Evolutionary conservation across 2,329 filamentous ascomycete genomes (phyloP), one percentile per base, ranked within the genome.

Genomic region (Colletotrichum tamarilloi): DNA sequence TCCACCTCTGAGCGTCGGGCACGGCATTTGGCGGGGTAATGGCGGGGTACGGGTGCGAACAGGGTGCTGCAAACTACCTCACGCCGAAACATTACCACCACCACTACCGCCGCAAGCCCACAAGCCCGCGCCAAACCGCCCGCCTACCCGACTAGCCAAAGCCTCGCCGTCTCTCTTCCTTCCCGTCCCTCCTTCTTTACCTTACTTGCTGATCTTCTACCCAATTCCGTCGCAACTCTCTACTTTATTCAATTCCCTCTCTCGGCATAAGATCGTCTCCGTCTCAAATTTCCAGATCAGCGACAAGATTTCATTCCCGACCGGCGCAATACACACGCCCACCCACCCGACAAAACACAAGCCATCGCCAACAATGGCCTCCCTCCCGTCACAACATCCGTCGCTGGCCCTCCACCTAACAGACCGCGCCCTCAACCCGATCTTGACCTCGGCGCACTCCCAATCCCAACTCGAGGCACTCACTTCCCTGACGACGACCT

Each of bases 371-470:
- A 76, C 55, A 71, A 85, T 85, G 84, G 79, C 84, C 53, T 81
- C 80, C 76, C 82, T 86, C 62, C 87, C 87, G 62, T 82, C 83
- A 11, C 84, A 88, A 76, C 84, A 88, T 80, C 87, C 88, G 46
- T 80, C 82, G 72, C 84, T 90, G 66, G 84, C 87, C 76, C 84
- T 90, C 74, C 88, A 90, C 83, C 86, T 92, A 72, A 85, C 88
- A 76, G 90, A 91, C 84, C 82, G 85, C 72, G 82, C 87, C 73
- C 85, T 90, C 75, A 89, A 87, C 5, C 88, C 90, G 38, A 85
- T 92, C 75, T 85, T 92, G 78, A 88, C 87, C 24, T 89, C 87
- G 32, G 85, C 87, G 70, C 82, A 81, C 65, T 83, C 83, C 26
- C 80, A 81, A 66, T 79, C 81, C 7, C 85, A 86, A 67, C 84